Base-by-base conservation (phyloP, 495 filamentous ascomycete species). In the Penicillium pancosmium region DNA sequence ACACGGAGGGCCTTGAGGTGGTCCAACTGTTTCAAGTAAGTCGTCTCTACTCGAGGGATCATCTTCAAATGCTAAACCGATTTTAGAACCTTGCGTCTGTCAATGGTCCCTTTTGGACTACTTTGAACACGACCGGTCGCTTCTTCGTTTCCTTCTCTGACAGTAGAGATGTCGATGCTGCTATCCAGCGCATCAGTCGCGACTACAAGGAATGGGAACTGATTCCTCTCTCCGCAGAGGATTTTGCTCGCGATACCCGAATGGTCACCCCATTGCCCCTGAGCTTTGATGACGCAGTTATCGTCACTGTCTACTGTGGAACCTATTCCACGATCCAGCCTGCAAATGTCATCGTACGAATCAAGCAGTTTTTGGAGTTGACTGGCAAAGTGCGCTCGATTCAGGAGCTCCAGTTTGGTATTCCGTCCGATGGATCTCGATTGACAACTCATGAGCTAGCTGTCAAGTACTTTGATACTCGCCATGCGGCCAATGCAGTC, bases 81-180 rank as follows among this genome's bases (percentile, higher is more conserved):
- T 4, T 27, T 21, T 18, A 56, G 56, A 7, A 19, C 3, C 40
- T 53, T 23, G 9, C 21, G 10, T 46, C 50, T 3, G 38, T 23
- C 10, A 40, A 52, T 25, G 60, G 63, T 7, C 60, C 63, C 12
- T 49, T 46, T 19, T 3, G 54, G 19, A n/a, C 35, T 12, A 54
- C 57, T 0, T 18, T 60, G 33, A 56, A 57, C 38, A 47, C 36
- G 12, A 57, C 50, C 9, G 62, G 62, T 35, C 38, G 38, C 5
- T 60, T 60, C 31, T 49, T 44, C 27, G n/a, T 64, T 15, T 56
- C 41, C 1, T 60, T 64, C 19, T 23, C 16, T 5, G 57, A 64
- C 19, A 27, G 54, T 11, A n/a, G 50, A 7, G 53, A 64, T 6
- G 48, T 53, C 5, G 43, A 56, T 6, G 13, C 1, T 9, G 19